Evolutionary conservation across 2,329 filamentous ascomycete genomes (phyloP).

Genomic region (Claviceps sp.): DNA sequence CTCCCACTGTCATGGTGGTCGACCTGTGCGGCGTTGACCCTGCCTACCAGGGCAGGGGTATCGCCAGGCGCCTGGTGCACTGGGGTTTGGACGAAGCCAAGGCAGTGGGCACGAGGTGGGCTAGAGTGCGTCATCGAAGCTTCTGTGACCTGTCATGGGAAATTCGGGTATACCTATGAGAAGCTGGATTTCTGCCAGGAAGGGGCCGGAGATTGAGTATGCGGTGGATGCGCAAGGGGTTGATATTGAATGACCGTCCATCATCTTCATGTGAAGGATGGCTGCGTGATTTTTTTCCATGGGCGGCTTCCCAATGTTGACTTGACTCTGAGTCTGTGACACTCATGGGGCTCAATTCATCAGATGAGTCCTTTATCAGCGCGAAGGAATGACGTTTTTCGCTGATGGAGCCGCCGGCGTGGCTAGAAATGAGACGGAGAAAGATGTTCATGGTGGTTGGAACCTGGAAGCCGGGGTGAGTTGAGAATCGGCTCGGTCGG

Average conservation of each 20-base stretch:
- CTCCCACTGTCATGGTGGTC: background rate
- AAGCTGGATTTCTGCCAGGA: conserved; percentile 31
- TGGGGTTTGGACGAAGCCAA: background rate
- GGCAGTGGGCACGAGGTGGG: background rate
- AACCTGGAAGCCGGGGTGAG: too few relatives aligned
- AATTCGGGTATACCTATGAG: conserved; percentile 25
- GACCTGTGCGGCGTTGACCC: background rate
- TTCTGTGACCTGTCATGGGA: conserved; percentile 28
- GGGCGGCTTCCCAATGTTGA: too few relatives aligned
- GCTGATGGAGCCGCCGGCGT: background rate
- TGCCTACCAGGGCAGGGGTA: background rate
- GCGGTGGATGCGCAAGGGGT: conserved; percentile 29
- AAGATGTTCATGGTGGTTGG: too few relatives aligned
- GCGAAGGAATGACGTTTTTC: conserved; percentile 15
- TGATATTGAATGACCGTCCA: conserved; percentile 23
- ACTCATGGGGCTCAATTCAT: too few relatives aligned
- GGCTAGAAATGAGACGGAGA: background rate
- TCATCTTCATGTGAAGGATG: conserved; percentile 28
- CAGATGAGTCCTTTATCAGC: too few relatives aligned
- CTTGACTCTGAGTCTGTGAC: too few relatives aligned
- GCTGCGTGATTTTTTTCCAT: too few relatives aligned
- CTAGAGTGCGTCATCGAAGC: conserved; percentile 32
- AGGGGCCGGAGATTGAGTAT: conserved; percentile 28
- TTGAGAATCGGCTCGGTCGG: background rate
- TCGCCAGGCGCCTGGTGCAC: background rate